Evolutionary conservation across 2,329 filamentous ascomycete genomes (phyloP).

Genomic region (Paraphoma chrysanthemicola): DNA sequence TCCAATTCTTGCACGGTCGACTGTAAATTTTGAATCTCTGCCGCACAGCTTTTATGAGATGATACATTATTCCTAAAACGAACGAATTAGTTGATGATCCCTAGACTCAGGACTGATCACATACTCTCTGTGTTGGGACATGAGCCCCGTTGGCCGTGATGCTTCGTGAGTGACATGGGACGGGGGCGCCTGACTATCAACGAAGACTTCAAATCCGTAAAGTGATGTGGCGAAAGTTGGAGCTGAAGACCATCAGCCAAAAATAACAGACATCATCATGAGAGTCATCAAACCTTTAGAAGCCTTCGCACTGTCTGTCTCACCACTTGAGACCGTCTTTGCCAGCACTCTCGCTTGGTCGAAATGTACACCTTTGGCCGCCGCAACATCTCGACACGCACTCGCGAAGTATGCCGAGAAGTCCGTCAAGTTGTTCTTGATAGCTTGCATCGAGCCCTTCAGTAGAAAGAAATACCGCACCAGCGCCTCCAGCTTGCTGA

Average conservation of each 20-base stretch:
- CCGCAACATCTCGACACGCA: background rate
- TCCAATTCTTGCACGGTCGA: background rate
- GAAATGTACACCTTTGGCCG: background rate
- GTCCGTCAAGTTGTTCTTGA: background rate
- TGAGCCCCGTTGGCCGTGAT: background rate
- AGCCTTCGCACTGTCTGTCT: no score
- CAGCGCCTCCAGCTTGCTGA: background rate
- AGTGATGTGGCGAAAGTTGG: background rate
- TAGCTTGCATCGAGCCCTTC: background rate
- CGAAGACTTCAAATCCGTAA: background rate
- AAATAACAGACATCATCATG: no score
- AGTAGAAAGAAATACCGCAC: background rate
- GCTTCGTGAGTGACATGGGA: background rate
- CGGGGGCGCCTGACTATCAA: background rate
- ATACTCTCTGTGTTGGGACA: no score
- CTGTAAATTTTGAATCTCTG: background rate
- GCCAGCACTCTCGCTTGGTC: background rate
- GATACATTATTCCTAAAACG: background rate
- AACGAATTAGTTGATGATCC: no score
- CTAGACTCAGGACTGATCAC: no score
- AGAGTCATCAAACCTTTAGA: no score
- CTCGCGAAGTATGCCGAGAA: background rate
- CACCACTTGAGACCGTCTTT: no score
- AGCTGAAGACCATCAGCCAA: no score
- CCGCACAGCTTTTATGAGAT: background rate